These are phyloP conservation scores for Salvia rosmarinus DNA, from an alignment of 257 asterid genomes.

Conservation along the genomic window DNA sequence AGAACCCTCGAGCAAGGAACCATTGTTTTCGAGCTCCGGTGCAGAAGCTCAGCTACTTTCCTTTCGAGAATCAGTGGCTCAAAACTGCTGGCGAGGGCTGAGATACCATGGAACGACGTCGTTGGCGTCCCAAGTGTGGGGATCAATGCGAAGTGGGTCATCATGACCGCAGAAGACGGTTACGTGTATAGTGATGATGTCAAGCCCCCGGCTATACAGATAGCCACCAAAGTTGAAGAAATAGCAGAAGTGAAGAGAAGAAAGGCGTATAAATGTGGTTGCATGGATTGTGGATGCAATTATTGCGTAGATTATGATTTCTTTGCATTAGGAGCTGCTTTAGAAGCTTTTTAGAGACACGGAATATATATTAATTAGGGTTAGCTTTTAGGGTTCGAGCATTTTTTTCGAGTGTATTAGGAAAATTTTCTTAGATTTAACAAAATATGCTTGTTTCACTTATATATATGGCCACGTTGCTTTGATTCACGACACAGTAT, in stretches of 20 bases:
- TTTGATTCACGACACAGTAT: no score
- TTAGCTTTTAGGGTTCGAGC: neutral
- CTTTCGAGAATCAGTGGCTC: conserved; percentile 50
- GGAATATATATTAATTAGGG: neutral
- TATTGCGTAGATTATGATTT: conserved; percentile 49
- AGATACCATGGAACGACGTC: conserved; percentile 55
- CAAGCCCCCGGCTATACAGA: conserved; percentile 56
- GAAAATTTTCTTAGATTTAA: no score
- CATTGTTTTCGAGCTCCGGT: conserved; percentile 56
- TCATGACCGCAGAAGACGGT: conserved; percentile 38
- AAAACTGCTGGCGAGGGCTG: conserved; percentile 54
- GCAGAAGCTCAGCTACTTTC: conserved; percentile 41
- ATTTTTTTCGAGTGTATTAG: neutral
- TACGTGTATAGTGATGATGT: conserved; percentile 37
- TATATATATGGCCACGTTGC: no score
- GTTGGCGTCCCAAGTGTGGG: conserved; percentile 40
- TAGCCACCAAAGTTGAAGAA: conserved; percentile 48
- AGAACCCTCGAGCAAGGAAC: conserved; percentile 43
- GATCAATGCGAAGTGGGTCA: conserved; percentile 51
- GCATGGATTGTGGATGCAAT: conserved; percentile 45
- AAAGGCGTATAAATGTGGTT: conserved; percentile 32
- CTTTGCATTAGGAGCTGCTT: conserved; percentile 49
- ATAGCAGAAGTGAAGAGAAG: conserved; percentile 11
- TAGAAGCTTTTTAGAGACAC: conserved; percentile 34
- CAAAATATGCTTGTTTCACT: no score